These are phyloP conservation scores for Fusarium xylarioides DNA, from an alignment of 2,329 filamentous ascomycete species.

Conservation along the genomic window DNA sequence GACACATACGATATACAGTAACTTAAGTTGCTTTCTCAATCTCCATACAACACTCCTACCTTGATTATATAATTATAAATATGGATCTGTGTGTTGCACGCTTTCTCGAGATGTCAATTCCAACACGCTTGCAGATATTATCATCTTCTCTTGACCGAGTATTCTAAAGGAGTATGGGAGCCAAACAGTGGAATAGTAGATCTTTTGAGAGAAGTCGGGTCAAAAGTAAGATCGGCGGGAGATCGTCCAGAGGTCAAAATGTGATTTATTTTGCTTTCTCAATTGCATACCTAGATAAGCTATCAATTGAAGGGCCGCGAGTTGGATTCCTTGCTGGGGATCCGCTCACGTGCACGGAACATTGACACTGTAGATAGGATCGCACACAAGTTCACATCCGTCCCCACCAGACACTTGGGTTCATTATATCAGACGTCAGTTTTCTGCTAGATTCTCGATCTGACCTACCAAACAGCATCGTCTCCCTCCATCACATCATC, in stretches of 20 bases:
- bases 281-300: no score
- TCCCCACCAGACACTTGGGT: background rate
- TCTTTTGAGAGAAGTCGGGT: background rate
- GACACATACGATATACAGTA: background rate
- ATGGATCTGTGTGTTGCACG: no score
- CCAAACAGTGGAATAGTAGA: rapidly evolving
- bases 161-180: background rate
- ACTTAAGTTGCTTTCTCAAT: rapidly evolving
- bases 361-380: background rate
- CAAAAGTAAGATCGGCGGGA: rapidly evolving
- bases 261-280: background rate
- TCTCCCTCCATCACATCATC: background rate
- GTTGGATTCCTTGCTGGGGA: background rate
- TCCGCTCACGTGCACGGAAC: constrained; percentile 20
- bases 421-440: background rate
- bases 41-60: no score
- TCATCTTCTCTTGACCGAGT: background rate
- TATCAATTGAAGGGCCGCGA: no score
- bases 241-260: no score
- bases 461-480: background rate
- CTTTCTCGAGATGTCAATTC: background rate
- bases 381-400: background rate
- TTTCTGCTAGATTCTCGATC: background rate
- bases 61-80: background rate
- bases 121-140: background rate